phyloP scores from a whole-genome alignment of 345 rosid species.

The Eucalyptus melliodora region DNA sequence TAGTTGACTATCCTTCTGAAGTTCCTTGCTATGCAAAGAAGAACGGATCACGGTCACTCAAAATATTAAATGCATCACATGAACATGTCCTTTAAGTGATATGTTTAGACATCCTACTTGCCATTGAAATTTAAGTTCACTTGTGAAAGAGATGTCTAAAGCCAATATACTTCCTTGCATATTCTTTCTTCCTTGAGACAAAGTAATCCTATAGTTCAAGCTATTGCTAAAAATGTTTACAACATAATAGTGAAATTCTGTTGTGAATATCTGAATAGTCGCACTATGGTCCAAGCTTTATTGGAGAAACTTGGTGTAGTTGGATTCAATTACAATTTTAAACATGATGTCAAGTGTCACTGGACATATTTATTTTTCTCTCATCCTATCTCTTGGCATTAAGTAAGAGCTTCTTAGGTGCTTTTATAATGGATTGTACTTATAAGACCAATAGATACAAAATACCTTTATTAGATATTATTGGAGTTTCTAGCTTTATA shows the following conservation, averaged over 20 bases:
- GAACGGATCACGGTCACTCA: accelerated
- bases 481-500: background rate
- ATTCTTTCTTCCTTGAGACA: background rate
- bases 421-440: background rate
- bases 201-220: background rate
- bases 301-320: background rate
- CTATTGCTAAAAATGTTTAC: too few species aligned
- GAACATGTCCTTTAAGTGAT: background rate
- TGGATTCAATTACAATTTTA: background rate
- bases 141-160: background rate
- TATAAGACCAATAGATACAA: background rate
- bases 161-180: accelerated
- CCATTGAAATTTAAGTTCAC: background rate
- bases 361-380: background rate
- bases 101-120: background rate
- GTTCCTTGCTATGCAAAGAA: background rate
- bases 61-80: background rate
- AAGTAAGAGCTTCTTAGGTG: background rate
- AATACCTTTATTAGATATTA: background rate
- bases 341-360: background rate
- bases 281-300: background rate
- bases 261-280: background rate
- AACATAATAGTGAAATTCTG: too few species aligned
- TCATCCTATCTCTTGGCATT: background rate
- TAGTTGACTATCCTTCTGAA: background rate